Evolutionary conservation across 768 basidiomycete species (phyloP).

Genomic region (Suillus placidus): DNA sequence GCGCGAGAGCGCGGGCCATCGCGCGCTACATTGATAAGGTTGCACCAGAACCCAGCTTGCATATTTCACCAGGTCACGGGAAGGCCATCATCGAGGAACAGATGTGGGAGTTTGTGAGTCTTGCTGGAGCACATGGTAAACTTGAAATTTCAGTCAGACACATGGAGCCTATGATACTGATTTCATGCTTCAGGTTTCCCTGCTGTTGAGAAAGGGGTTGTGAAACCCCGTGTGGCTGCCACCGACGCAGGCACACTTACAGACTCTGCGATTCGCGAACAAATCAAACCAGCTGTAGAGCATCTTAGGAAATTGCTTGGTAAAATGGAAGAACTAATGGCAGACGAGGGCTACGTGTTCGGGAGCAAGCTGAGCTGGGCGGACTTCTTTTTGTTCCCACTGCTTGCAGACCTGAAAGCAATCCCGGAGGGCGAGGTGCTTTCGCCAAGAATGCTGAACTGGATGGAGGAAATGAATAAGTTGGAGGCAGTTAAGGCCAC

Average conservation of each 20-base stretch:
- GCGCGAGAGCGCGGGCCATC: slow-evolving; percentile 33
- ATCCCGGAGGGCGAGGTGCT: slow-evolving; percentile 29
- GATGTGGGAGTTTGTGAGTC: slow-evolving; percentile 37
- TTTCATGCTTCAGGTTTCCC: slow-evolving; percentile 26
- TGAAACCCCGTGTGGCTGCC: slow-evolving; percentile 34
- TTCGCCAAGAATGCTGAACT: slow-evolving; percentile 23
- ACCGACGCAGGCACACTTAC: slow-evolving; percentile 26
- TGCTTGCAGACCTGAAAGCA: slow-evolving; percentile 33
- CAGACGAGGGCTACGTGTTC: slow-evolving; percentile 32
- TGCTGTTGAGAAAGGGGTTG: slow-evolving; percentile 33
- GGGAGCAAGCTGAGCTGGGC: slow-evolving; percentile 33
- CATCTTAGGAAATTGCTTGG: slow-evolving; percentile 22
- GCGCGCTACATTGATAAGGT: slow-evolving; percentile 34
- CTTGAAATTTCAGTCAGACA: not conserved
- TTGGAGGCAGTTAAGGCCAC: slow-evolving; percentile 30
- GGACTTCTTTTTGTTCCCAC: slow-evolving; percentile 37
- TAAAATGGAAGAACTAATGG: slow-evolving; percentile 25
- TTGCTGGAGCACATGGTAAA: slow-evolving; percentile 28
- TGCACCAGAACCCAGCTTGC: slow-evolving; percentile 29
- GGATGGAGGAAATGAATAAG: slow-evolving; percentile 30
- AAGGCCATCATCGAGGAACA: slow-evolving; percentile 28
- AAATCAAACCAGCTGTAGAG: slow-evolving; percentile 22
- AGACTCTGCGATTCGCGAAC: slow-evolving; percentile 25
- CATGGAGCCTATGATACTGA: slow-evolving; percentile 2
- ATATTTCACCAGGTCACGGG: slow-evolving; percentile 23